Percentiles rank a stretch among this genome's conserved stretches.
Evolutionary conservation across 139 green algal species (phyloP).

Genomic region (Nannochloris sp.): DNA sequence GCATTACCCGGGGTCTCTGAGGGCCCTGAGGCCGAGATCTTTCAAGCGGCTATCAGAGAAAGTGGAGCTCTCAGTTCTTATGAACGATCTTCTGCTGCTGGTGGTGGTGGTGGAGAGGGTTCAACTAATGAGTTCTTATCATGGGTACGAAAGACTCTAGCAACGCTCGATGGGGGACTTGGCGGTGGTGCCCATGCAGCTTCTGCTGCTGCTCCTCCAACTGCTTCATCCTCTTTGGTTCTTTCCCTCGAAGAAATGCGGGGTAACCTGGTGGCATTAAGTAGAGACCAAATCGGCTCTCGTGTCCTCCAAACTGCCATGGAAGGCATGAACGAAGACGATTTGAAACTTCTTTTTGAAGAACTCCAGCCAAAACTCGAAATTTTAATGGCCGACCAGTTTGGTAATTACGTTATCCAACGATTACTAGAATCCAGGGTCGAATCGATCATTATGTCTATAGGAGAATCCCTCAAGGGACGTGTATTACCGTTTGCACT

Average conservation of each 20-base stretch:
- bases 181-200: too few relatives aligned
- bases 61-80: neutral
- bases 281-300: conserved; percentile 79
- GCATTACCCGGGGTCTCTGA: neutral
- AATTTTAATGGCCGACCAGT: conserved; percentile 83
- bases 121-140: too few relatives aligned
- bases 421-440: conserved; percentile 71
- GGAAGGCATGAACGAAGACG: conserved; percentile 20
- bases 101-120: too few relatives aligned
- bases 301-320: conserved; percentile 63
- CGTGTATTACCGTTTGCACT: conserved; percentile 58
- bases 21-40: conserved; percentile 10
- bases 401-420: conserved; percentile 86
- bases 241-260: conserved; percentile 55
- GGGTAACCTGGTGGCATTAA: conserved; percentile 72
- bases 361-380: conserved; percentile 54
- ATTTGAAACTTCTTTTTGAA: conserved; percentile 35
- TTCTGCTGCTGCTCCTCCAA: neutral
- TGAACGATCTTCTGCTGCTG: too few relatives aligned
- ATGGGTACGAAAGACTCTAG: too few relatives aligned
- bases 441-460: neutral
- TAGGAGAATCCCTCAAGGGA: conserved; percentile 35
- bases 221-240: neutral
- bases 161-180: too few relatives aligned
- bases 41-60: neutral